Evolutionary conservation across 257 asterid species (phyloP), one percentile per base, ranked within the genome.

Genomic region (Jacaranda mimosifolia): DNA sequence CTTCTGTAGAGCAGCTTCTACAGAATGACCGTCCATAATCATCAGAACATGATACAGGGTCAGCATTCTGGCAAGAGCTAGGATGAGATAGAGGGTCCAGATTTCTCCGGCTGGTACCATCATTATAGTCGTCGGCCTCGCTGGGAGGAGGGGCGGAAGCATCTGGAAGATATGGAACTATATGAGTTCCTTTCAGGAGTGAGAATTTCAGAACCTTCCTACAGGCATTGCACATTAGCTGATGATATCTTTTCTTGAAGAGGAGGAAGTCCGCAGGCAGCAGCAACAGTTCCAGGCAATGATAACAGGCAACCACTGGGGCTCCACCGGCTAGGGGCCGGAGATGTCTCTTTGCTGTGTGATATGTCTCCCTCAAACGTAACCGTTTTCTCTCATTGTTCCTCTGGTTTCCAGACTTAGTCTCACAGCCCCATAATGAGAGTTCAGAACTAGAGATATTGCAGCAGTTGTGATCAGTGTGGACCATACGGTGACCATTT

Each of bases 291-390:
- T 85, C 90, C 3, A 81, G 88, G 78, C 99, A 95, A 72, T 87
- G 85, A 74, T 86, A 87, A 63, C 99, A 95, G 53, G 87, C 67
- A 48, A 95, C 64, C 6, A 95, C 13, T 0, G 99, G 98, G 64
- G 97, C 92, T 68, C 94, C 99, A 63, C 97, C 93, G 0, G 93
- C 94, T 53, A 89, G 52, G 2, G 98, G 97, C 56, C 88, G 89
- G 70, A 95, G 79, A 74, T 82, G 93, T 18, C 85, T 83, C 82
- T 82, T 91, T 7, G 74, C 74, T 0, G 79, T 58, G 46, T 79
- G 82, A 63, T 87, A 65, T 70, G 80, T 88, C 79, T 91, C 94
- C 72, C 87, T 82, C 52, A 70, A 42, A 51, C 68, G 84, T 35
- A 82, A 43, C 63, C 80, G 83, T 76, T 75, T 85, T 53, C 68